phyloP scores from a whole-genome alignment of 2,329 filamentous ascomycete species.

The Xylaria sp. region DNA sequence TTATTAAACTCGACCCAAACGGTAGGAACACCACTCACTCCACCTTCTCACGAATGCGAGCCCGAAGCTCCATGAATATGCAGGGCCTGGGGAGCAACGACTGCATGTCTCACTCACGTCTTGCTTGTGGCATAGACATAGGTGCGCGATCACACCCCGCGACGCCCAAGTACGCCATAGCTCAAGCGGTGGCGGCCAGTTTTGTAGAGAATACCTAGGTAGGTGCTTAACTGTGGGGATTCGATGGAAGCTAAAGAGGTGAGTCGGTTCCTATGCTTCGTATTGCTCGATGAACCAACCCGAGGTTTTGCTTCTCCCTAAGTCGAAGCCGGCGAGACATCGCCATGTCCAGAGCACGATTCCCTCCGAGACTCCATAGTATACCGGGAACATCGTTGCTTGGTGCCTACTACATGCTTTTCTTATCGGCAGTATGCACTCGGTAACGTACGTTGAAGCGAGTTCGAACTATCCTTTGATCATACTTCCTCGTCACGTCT shows the following conservation, averaged over 20 bases:
- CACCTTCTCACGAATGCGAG: too few relatives aligned
- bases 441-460: constrained; percentile 11
- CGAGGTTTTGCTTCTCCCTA: neutral
- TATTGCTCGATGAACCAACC: neutral
- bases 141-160: too few relatives aligned
- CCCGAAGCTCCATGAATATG: too few relatives aligned
- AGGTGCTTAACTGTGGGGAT: neutral
- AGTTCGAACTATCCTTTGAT: constrained; percentile 9
- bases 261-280: neutral
- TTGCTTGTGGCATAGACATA: too few relatives aligned
- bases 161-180: neutral
- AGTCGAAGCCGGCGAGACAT: neutral
- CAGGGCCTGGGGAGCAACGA: neutral
- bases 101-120: constrained; percentile 16
- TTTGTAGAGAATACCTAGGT: too few relatives aligned
- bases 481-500: neutral
- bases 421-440: neutral
- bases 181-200: neutral
- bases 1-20: too few relatives aligned
- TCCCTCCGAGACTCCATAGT: neutral
- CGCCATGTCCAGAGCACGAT: neutral
- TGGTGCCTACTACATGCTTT: neutral
- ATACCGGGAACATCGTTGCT: neutral
- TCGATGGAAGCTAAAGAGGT: neutral
- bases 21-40: too few relatives aligned